Evolutionary conservation across 2,329 filamentous ascomycete species (phyloP), one percentile per base, ranked within the genome.

Genomic region (Albifimbria verrucaria): DNA sequence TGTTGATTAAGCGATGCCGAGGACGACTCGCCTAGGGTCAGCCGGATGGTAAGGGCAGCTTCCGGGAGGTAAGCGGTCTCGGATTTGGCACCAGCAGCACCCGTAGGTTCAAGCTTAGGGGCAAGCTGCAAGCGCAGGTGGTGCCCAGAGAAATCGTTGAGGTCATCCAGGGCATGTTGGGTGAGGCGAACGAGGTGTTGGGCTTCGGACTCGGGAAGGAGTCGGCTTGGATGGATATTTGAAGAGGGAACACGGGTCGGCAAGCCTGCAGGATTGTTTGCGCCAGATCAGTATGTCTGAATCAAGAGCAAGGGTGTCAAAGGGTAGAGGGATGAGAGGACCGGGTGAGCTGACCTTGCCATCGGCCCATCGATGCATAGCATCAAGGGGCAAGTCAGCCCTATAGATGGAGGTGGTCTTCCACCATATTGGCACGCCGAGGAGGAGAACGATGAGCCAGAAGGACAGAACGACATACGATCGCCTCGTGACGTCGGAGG

Each of bases 351-450:
- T 56, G 70, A 95, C 92, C 80, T 89, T 90, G 59, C 92, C 92
- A 65, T 95, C 89, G 10, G 91, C 89, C 93, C 94, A 97, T 56
- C 88, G 82, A 60, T 89, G 82, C 94, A 99, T 99, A 51, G 86
- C 82, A 65, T 88, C 81, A 60, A 97, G 71, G 5, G 94, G 94
- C 61, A 99, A 75, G 44, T 86, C 81, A 12, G 93, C 92, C 52
- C 94, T 84, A 70, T 96, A 92, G 52, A 97, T 96, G 1, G 89
- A 88, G 4, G 94, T 99, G 1, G 94, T 97, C 69, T 86, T 86
- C 86, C 91, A 95, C 94, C 94, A 99, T 81, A 96, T 87, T 53
- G 94, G 94, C 59, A 99, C 70, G 3, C 94, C 94, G 6, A 99
- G 74, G 25, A 88, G 81, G 7, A 96, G 68, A 7, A 96, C 90